phyloP scores from a whole-genome alignment of 139 green algal species.

The Volvox africanus region DNA sequence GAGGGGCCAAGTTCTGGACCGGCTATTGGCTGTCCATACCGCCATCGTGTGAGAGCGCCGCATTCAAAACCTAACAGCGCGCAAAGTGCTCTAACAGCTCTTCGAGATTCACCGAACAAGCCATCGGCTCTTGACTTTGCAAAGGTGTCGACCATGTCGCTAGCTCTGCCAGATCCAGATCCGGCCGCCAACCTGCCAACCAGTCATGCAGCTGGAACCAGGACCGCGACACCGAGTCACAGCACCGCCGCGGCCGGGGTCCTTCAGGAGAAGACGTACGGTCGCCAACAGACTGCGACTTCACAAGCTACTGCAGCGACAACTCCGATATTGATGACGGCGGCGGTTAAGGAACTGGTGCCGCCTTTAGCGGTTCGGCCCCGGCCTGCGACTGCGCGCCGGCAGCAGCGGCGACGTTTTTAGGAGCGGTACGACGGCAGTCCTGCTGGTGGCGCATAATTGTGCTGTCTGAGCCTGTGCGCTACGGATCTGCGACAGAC shows the following conservation, averaged over 20 bases:
- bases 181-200: conserved; percentile 52
- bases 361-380: not conserved
- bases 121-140: too few species aligned
- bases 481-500: conserved; percentile 15
- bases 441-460: not conserved
- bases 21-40: too few species aligned
- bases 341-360: too few species aligned
- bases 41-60: too few species aligned
- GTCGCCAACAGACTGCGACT: conserved; percentile 59
- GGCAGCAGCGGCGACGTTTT: not conserved
- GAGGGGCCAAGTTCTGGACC: too few species aligned
- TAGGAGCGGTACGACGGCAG: not conserved
- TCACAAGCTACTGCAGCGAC: conserved; percentile 78
- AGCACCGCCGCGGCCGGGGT: conserved; percentile 54
- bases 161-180: conserved; percentile 61
- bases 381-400: not conserved
- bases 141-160: not conserved
- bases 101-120: too few species aligned
- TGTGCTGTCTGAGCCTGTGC: not conserved
- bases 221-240: conserved; percentile 57
- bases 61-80: too few species aligned
- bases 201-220: conserved; percentile 68
- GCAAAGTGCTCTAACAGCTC: too few species aligned
- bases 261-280: conserved; percentile 61
- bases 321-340: conserved; percentile 71